Evolutionary conservation across 192 early-diverging fungal species (phyloP), one percentile per base, ranked within the genome.

Genomic region (Podila epigama): DNA sequence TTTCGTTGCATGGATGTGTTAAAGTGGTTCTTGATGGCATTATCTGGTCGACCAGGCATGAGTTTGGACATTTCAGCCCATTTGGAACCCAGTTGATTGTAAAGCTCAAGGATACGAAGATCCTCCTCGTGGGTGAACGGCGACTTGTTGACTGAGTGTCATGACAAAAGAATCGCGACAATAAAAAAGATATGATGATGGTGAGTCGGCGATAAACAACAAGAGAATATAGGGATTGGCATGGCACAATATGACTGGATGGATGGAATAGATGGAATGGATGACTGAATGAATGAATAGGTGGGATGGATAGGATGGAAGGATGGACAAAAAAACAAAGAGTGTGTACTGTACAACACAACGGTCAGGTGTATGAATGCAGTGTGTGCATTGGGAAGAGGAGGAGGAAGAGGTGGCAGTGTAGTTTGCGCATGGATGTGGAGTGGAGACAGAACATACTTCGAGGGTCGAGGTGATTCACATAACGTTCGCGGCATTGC

Each of bases 41-140:
- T 77, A 13, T 77, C 73, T 12, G 73, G 73, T 32, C 73, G 65
- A 32, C 73, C 73, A 29, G 73, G 73, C 73, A 77, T 77, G 33
- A 77, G 66, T n/a, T 77, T 77, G 6, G 73, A 77, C 73, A 77
- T 77, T 34, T 77, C 73, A 27, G 73, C 73, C 73, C 73, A 77
- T 28, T 77, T 77, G 13, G 73, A 77, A 16, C 73, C 73, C 16
- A 77, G 29, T 22, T 77, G 73, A 27, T 59, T 66, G 57, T 68
- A 77, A 25, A 77, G 57, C 40, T 77, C 68, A 31, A 77, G 68
- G 29, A 77, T 77, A 20, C 67, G 65, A 16, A 68, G 65, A 28
- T 77, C 73, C 40, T 77, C 73, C 27, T 68, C 63, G 0, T 66
- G 55, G 10, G 73, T 77, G 66, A 77, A 77, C 5, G 73, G 73